Base-by-base conservation (phyloP, 2,329 filamentous ascomycete genomes). In the Reticulascus tulasneorum region DNA sequence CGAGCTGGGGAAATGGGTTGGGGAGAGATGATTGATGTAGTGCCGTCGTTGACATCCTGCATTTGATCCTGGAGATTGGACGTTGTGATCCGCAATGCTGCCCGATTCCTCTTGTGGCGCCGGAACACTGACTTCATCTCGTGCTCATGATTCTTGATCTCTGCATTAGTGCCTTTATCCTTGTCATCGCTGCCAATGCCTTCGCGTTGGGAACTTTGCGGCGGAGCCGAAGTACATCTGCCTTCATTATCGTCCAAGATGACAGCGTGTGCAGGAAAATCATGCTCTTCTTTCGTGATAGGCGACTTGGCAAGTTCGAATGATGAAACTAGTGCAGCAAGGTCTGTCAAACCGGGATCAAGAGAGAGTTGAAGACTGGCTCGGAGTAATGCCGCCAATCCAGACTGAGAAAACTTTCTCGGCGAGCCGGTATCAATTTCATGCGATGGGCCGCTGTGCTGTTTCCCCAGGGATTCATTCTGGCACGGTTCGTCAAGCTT, bases 1-100 rank as follows among this genome's bases (percentile, higher is more conserved):
- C 60, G 59, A 22, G 55, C 58, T 22, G 69, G 66, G 12, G 69
- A 75, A 4, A 73, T 65, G 11, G 69, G 69, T 29, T 67, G 62
- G n/a, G 70, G 70, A 5, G 65, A 64, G 22, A 71, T 44, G 23
- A 71, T 63, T 19, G 32, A 12, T 5, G 33, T 23, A 10, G 21
- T 23, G 10, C 21, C 16, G 7, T 24, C 39, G 19, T 18, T 11
- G 17, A 9, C 11, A 6, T 24, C 23, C 18, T 23, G 15, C 3
- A 22, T 32, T 9, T 21, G 20, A 9, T 8, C 20, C 19, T 33
- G 35, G 7, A 44, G 28, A 12, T 45, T 41, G 7, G 38, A 35
- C 7, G 36, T 46, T 20, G 24, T 47, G 10, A 56, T 51, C 7
- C 43, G 35, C 27, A 46, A 31, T 16, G 51, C 47, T 17, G 56